Evolutionary conservation across 139 green algal genomes (phyloP).

Genomic region (Mesotaenium endlicherianum): DNA sequence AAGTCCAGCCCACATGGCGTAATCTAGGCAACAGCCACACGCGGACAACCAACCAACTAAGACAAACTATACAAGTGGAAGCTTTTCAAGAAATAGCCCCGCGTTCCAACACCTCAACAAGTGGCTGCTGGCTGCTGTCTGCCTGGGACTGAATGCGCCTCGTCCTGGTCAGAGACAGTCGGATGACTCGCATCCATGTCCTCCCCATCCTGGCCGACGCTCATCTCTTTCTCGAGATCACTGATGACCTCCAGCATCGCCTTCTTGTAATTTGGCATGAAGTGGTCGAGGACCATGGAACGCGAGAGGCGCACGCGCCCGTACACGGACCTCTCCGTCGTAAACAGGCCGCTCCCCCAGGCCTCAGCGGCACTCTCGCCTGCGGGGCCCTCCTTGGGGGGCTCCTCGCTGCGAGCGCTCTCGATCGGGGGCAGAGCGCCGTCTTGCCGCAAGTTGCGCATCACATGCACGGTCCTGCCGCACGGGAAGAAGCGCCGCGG

Average conservation of each 20-base stretch:
- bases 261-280: conserved; percentile 45
- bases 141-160: too few relatives aligned
- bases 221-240: conserved; percentile 27
- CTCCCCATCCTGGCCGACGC: not conserved
- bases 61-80: too few relatives aligned
- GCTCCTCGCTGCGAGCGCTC: not conserved
- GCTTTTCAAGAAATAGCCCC: too few relatives aligned
- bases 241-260: conserved; percentile 16
- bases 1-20: too few relatives aligned
- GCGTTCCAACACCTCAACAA: too few relatives aligned
- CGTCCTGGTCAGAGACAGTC: too few relatives aligned
- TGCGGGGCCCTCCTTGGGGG: not conserved
- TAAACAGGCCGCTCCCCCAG: conserved; percentile 18
- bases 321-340: conserved; percentile 22
- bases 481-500: conserved; percentile 31
- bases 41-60: too few relatives aligned
- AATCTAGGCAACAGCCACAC: too few relatives aligned
- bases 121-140: too few relatives aligned
- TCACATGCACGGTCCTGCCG: conserved; percentile 34
- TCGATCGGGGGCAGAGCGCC: too few relatives aligned
- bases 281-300: conserved; percentile 40
- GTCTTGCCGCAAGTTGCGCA: too few relatives aligned
- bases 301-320: conserved; percentile 26
- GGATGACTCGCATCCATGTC: too few relatives aligned
- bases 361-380: not conserved